A percentile compares a stretch with the other conserved stretches of the same genome.
Evolutionary conservation across 2,329 filamentous ascomycete species (phyloP).

Genomic region (Epichloe baconii): DNA sequence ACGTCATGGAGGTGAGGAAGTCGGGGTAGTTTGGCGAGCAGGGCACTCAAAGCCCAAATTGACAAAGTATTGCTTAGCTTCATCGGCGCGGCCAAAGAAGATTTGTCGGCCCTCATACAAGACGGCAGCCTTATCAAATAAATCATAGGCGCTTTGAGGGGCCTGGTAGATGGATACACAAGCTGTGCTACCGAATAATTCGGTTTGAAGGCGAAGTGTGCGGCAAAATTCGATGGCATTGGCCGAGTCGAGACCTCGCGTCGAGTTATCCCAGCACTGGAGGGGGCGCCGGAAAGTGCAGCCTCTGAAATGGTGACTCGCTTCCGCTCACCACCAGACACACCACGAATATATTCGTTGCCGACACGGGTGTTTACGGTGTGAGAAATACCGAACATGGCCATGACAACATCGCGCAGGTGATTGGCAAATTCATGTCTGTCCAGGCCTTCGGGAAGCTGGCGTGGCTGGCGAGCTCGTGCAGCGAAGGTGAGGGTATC

Average conservation of each 20-base stretch:
- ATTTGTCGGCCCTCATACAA: slow-evolving; percentile 50
- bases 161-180: slow-evolving; percentile 65
- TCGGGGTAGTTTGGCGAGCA: slow-evolving; percentile 54
- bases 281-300: slow-evolving; percentile 44
- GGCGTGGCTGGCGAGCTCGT: slow-evolving; percentile 50
- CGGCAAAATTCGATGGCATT: slow-evolving; percentile 66
- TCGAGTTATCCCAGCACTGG: slow-evolving; percentile 62
- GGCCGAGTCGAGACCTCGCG: slow-evolving; percentile 59
- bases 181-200: slow-evolving; percentile 52
- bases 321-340: slow-evolving; percentile 61
- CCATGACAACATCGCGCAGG: slow-evolving; percentile 60
- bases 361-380: slow-evolving; percentile 61
- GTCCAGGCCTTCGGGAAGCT: slow-evolving; percentile 45
- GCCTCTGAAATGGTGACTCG: slow-evolving; percentile 52
- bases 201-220: slow-evolving; percentile 53
- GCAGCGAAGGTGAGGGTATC: slow-evolving; percentile 72
- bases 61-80: slow-evolving; percentile 52
- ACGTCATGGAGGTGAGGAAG: slow-evolving; percentile 60
- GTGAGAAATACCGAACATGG: slow-evolving; percentile 61
- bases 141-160: slow-evolving; percentile 49
- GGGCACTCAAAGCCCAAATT: slow-evolving; percentile 56
- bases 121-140: slow-evolving; percentile 46
- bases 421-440: slow-evolving; percentile 37
- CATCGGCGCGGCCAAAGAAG: slow-evolving; percentile 46
- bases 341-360: slow-evolving; percentile 63